Evolutionary conservation across 176 grass and related monocot genomes (phyloP).

Genomic region (Tillandsia leiboldiana): DNA sequence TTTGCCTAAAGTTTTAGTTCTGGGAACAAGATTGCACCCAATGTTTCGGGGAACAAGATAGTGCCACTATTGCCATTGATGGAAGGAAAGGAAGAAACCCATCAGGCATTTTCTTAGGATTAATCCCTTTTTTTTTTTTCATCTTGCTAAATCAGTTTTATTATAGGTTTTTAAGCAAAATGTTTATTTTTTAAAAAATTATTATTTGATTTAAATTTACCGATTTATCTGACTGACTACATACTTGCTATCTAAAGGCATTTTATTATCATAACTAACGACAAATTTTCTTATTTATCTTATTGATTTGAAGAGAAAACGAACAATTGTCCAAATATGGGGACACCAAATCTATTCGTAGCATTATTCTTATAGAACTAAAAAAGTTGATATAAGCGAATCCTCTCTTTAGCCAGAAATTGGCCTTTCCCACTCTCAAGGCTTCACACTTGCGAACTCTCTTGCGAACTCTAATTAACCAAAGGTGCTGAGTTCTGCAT

Average conservation of each 20-base stretch:
- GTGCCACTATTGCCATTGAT: slow-evolving; percentile 41
- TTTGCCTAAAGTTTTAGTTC: slow-evolving; percentile 31
- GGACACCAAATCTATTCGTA: slow-evolving; percentile 82
- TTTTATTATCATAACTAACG: no score
- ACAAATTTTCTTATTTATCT: neutral
- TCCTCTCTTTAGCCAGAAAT: slow-evolving; percentile 90
- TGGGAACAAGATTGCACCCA: slow-evolving; percentile 54
- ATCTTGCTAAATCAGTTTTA: slow-evolving; percentile 7
- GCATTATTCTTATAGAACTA: slow-evolving; percentile 87
- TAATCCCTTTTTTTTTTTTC: slow-evolving; percentile 9
- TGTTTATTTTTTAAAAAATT: no score
- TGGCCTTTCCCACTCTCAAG: slow-evolving; percentile 79
- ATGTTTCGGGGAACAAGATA: slow-evolving; percentile 45
- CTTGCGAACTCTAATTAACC: slow-evolving; percentile 95
- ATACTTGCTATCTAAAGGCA: no score
- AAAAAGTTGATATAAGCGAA: slow-evolving; percentile 99
- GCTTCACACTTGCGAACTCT: slow-evolving; percentile 72
- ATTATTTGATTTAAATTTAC: neutral
- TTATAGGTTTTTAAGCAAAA: neutral
- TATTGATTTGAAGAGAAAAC: slow-evolving; percentile 90
- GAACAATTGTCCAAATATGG: slow-evolving; percentile 92
- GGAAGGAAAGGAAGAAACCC: slow-evolving; percentile 62
- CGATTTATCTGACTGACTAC: no score
- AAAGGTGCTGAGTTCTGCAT: slow-evolving; percentile 49
- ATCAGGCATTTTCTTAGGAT: slow-evolving; percentile 33